Evolutionary conservation across 2,329 filamentous ascomycete species (phyloP), one percentile per base, ranked within the genome.

Genomic region (Scleromitrula shiraiana): DNA sequence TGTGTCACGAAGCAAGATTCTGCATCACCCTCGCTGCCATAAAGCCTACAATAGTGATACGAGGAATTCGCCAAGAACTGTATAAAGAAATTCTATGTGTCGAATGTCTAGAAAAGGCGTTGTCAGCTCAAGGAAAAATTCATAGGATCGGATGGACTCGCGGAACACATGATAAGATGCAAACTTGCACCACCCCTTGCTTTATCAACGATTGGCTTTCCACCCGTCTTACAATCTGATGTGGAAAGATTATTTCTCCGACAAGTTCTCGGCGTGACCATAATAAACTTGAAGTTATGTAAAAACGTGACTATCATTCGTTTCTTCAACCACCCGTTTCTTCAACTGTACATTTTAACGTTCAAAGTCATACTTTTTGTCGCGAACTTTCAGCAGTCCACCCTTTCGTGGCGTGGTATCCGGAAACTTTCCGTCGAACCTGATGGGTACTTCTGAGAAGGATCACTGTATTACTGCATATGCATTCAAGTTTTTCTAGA

Each of bases 221-320:
- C 30, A 33, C 7, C 14, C 30, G 17, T 33, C 30, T 33, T 17
- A 15, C 30, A 7, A 33, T 33, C 30, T 15, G 30, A n/a, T n/a
- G n/a, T n/a, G n/a, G n/a, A n/a, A n/a, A n/a, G n/a, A n/a, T 33
- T 8, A 14, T 33, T 33, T 17, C 30, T 33, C 14, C 30, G 30
- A 14, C 30, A 33, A 33, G 30, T 33, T 3, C 30, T 15, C 8
- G 30, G 30, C 30, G 73, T n/a, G n/a, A n/a, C n/a, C n/a, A n/a
- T n/a, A n/a, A n/a, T n/a, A n/a, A n/a, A n/a, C n/a, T 44, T 15
- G 35, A 23, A n/a, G 10, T 37, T n/a, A n/a, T n/a, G n/a, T n/a
- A n/a, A n/a, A n/a, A n/a, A n/a, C n/a, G n/a, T n/a, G n/a, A n/a
- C n/a, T n/a, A n/a, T n/a, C n/a, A n/a, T n/a, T n/a, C n/a, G n/a